Evolutionary conservation across 108 stramenopile species (phyloP), one percentile per base, ranked within the genome.

Genomic region (Aurantiochytrium sp.): DNA sequence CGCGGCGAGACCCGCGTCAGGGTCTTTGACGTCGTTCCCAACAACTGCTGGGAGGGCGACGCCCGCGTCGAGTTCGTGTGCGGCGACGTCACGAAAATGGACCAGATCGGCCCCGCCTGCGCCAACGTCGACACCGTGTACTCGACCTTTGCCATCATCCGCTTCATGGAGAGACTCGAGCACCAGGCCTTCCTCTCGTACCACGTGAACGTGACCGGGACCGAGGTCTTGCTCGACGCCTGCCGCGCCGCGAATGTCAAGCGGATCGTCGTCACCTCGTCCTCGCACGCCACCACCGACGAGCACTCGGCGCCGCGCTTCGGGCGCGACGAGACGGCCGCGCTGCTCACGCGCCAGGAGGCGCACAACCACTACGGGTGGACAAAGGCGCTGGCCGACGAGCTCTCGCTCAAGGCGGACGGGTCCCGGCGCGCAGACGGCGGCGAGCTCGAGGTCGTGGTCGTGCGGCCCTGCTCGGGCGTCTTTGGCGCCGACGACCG

Each of bases 121-220:
- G 73, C 21, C 6, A 24, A 24, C 2, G 73, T 81, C 36, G 39
- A 81, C 45, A 48, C 45, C 6, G 39, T 81, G 36, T 81, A 81
- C 73, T 81, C 73, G 42, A 81, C 73, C 36, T 81, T 81, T 81
- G 73, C 73, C 39, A 81, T 81, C 73, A 81, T 81, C 39, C 39
- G 73, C 42, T 81, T 81, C 73, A 81, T 81, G 73, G 73, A 81
- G 2, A 22, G 73, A 5, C 73, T 81, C 39, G 73, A 81, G 24
- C 73, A 81, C 73, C 73, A 81, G 45, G 73, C 45, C 0, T 81
- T 81, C 30, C 73, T 81, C 73, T 81, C 73, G 45, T 81, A 81
- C 4, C 73, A 81, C 2, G 45, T 81, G 42, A 81, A 81, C 24
- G 73, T 81, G 24, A 48, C 39, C 0, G 73, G 73, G 27, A 81